Base-by-base conservation (phyloP, 2,329 filamentous ascomycete species). In the Colletotrichum sp. region DNA sequence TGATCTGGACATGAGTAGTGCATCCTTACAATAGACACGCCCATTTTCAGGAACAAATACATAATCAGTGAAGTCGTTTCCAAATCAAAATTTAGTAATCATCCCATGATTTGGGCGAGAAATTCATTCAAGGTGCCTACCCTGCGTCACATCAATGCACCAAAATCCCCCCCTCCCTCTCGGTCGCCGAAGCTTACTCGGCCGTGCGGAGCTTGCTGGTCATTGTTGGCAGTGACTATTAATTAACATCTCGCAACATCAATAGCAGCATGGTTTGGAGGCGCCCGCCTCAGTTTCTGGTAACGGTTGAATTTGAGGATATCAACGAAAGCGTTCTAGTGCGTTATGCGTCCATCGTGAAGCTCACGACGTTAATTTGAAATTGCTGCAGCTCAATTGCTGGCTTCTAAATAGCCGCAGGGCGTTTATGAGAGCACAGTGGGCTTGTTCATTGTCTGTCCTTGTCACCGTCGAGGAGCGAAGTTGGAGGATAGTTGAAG, bases 371-470 rank as follows among this genome's bases (percentile, higher is more conserved):
- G n/a, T 3, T 52, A 2, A 21, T 21, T n/a, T 7, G 18, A 48
- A 3, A 8, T 13, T 48, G 3, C 21, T n/a, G 3, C 43, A 21
- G 18, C 5, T 48, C 3, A 2, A 4, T 8, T 21, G 43, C 10
- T 7, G 10, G 6, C 10, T 21, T 2, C n/a, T 1, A 1, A 12
- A 10, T 2, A 48, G 43, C n/a, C n/a, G 10, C 1, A 2, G 10
- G 43, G n/a, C 43, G 10, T 15, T 12, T 1, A 32, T 34, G 8
- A 32, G 18, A 21, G 0, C 15, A 5, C 28, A 21, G 3, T 61
- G 6, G 32, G 18, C 16, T 6, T 16, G 0, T 18, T 48, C 18
- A n/a, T 10, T 4, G 9, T 48, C n/a, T 10, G 1, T 10, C 0
- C 1, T 3, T 7, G n/a, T 21, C 10, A n/a, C 18, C 3, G 0